Conservation (phyloP, 208 protist genomes). For the Trichomonas gallinae region DNA sequence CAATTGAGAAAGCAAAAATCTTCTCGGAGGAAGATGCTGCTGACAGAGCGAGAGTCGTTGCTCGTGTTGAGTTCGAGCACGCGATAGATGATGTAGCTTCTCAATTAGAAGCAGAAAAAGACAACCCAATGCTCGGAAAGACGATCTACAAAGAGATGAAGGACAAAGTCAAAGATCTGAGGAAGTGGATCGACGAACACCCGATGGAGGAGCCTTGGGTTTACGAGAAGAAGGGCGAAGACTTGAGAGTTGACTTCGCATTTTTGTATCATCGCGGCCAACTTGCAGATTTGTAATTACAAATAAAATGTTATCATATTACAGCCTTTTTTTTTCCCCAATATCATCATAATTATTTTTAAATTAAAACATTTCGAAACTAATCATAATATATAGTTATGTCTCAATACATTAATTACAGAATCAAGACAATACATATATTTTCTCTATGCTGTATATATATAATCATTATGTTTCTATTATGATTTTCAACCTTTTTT, state of each 20-base stretch:
- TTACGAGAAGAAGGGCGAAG: background rate
- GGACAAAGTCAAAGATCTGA: background rate
- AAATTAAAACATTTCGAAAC: no score
- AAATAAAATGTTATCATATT: no score
- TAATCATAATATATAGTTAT: no score
- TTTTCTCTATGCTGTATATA: no score
- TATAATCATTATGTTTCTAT: no score
- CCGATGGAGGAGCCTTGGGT: background rate
- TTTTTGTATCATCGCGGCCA: background rate
- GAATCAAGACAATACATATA: no score
- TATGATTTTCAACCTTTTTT: no score
- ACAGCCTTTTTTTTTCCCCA: no score
- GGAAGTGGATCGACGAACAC: background rate
- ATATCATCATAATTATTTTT: no score
- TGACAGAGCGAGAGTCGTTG: constrained; percentile 49
- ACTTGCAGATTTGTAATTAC: background rate
- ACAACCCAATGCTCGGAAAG: background rate
- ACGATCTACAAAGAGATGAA: background rate
- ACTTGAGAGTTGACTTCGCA: background rate
- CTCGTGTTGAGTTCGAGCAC: constrained; percentile 59
- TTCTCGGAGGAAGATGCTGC: constrained; percentile 65
- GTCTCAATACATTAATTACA: no score
- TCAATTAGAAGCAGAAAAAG: background rate
- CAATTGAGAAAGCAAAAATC: constrained; percentile 71
- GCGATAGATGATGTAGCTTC: background rate